Evolutionary conservation across 169 alveolate genomes (phyloP).

Genomic region (Eimeria maxima): DNA sequence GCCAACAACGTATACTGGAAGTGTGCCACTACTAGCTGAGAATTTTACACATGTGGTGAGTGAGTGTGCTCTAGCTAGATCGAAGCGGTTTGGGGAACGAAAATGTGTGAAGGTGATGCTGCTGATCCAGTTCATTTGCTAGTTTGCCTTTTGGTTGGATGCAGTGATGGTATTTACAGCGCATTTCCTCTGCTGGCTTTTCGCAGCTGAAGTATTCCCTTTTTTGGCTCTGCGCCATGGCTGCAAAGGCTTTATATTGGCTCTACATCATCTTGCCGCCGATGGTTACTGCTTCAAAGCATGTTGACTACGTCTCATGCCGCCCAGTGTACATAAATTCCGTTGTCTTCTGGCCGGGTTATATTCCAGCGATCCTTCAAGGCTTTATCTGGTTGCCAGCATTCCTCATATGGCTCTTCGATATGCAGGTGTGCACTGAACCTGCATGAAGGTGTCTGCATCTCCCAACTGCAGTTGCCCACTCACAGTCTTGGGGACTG

Average conservation of each 20-base stretch:
- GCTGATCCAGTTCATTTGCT: neutral
- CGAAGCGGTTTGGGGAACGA: neutral
- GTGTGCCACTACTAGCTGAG: constrained; percentile 76
- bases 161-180: neutral
- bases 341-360: constrained; percentile 45
- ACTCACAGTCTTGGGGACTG: neutral
- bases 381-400: constrained; percentile 77
- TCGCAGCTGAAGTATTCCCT: constrained; percentile 63
- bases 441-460: neutral
- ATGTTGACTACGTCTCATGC: constrained; percentile 71
- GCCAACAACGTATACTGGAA: constrained; percentile 80
- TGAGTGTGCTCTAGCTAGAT: neutral
- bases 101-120: neutral
- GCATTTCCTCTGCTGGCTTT: neutral
- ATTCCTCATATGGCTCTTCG: constrained; percentile 81
- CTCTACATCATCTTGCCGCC: constrained; percentile 66
- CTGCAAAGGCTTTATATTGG: constrained; percentile 68
- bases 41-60: constrained; percentile 79
- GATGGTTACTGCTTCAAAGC: constrained; percentile 68
- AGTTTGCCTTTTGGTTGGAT: neutral
- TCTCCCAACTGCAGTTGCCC: neutral
- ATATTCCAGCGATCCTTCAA: constrained; percentile 32
- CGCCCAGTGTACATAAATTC: constrained; percentile 66
- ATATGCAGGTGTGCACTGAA: constrained; percentile 73
- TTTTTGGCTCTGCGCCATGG: constrained; percentile 69